These are phyloP conservation scores for Candolleomyces aberdarensis DNA, from an alignment of 768 basidiomycete species.

Conservation along the genomic window DNA sequence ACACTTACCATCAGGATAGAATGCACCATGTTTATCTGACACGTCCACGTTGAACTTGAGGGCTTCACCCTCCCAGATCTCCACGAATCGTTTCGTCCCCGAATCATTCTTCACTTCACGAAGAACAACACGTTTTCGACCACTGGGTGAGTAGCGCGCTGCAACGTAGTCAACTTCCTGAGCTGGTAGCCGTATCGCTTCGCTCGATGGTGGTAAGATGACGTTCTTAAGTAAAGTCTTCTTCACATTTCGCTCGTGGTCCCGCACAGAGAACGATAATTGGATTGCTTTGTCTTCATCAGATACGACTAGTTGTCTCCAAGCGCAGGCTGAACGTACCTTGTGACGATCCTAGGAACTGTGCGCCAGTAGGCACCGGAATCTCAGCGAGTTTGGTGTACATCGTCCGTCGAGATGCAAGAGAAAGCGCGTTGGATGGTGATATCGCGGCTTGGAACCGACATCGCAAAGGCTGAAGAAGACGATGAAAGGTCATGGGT, in stretches of 20 bases:
- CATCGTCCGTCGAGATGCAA: background rate
- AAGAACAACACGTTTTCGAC: conserved; percentile 42
- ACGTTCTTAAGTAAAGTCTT: conserved; percentile 40
- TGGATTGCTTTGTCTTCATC: conserved; percentile 10
- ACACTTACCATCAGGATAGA: conserved; percentile 57
- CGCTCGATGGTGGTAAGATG: conserved; percentile 15
- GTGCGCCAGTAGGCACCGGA: conserved; percentile 26
- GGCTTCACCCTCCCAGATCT: conserved; percentile 50
- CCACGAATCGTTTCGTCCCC: conserved; percentile 48
- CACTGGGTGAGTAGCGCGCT: conserved; percentile 9
- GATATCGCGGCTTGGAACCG: too few relatives aligned
- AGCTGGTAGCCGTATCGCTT: background rate
- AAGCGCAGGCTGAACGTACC: conserved; percentile 3
- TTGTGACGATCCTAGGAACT: conserved; percentile 17
- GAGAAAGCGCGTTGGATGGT: background rate
- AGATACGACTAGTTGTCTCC: background rate
- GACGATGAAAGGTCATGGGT: too few relatives aligned
- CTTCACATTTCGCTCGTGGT: conserved; percentile 50
- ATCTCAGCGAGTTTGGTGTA: conserved; percentile 28
- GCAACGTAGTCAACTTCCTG: conserved; percentile 17
- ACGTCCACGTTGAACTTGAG: conserved; percentile 52
- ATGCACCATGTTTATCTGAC: conserved; percentile 53
- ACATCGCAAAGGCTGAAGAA: too few relatives aligned
- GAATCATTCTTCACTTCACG: conserved; percentile 32
- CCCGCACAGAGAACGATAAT: conserved; percentile 46